Conservation (phyloP, 163 green algal genomes). For the Botryococcus braunii region DNA sequence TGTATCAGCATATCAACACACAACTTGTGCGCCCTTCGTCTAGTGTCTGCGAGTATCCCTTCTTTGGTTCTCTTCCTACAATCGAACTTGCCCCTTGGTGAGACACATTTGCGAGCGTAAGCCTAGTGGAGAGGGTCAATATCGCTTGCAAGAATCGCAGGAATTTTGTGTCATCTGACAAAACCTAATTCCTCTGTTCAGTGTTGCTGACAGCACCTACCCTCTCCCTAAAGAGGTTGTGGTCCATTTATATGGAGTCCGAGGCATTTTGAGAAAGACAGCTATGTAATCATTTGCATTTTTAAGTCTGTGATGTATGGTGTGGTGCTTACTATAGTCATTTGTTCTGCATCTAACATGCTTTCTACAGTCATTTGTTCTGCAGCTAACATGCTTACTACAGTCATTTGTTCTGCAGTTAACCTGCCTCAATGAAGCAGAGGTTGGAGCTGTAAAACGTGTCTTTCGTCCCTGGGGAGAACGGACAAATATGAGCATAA, state of each 20-base stretch:
- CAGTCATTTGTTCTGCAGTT: constrained; percentile 41
- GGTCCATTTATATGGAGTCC: too few species aligned
- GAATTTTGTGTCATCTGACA: too few species aligned
- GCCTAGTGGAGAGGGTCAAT: too few species aligned
- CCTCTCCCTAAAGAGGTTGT: too few species aligned
- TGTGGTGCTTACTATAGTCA: neutral
- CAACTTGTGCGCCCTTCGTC: constrained; percentile 35
- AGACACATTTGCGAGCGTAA: too few species aligned
- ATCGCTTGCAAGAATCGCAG: too few species aligned
- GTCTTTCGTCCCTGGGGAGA: constrained; percentile 69
- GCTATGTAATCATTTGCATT: neutral
- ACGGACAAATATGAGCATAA: constrained; percentile 32
- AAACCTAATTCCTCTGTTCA: too few species aligned
- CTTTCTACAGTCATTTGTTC: neutral
- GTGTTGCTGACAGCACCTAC: too few species aligned
- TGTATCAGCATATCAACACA: constrained; percentile 77
- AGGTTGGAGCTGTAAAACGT: constrained; percentile 34
- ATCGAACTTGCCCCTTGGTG: neutral
- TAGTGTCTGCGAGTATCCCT: too few species aligned
- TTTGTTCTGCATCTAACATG: neutral
- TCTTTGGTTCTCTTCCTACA: neutral
- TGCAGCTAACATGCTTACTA: constrained; percentile 5
- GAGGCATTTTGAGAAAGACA: neutral
- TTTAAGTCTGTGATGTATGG: neutral
- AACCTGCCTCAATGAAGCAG: constrained; percentile 71